Base-by-base conservation (phyloP, 163 green algal species). In the Chlamydomonas reinhardtii region DNA sequence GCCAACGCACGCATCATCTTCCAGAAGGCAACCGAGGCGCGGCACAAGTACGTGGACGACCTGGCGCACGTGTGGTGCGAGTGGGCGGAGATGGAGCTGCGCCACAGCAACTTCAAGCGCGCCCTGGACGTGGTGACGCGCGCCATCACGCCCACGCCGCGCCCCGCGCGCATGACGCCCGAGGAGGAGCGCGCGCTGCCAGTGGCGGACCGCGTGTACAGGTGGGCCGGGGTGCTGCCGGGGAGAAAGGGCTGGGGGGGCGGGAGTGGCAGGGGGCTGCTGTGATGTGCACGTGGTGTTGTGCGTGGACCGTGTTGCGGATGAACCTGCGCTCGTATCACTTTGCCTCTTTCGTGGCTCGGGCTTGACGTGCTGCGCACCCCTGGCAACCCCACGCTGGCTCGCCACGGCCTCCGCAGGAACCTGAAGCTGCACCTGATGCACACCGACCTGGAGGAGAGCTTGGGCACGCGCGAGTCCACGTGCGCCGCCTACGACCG, bases 71-170 rank as follows among this genome's bases (percentile, higher is more conserved):
- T 99, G 73, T 99, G 97, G 97, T 97, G 94, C 83, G 97, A 99
- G 90, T 99, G 95, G 94, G 94, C 91, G 0, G 98, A 99, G 93
- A 98, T 99, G 96, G 98, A 99, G 94, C 91, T 99, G 90, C 92
- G 97, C 22, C 94, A 98, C 89, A 73, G 96, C 72, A 91, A 92
- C 43, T 92, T 86, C 74, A 82, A 81, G 54, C 64, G 62, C 24
- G 91, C 91, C 20, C 83, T 94, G 69, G 84, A 91, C 17, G 65
- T 88, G 73, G 17, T 98, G 89, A 92, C 90, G 35, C 66, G 89
- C 6, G 97, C 95, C 12, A 98, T 96, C 4, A 74, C 83, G 24
- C 37, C 85, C 59, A 94, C 95, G 0, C 64, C 73, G 66, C 85
- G 86, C 37, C 89, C 92, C 17, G 74, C 71, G 37, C 88, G 90